Base-by-base conservation (phyloP, 306 rosid genomes). In the Cercis canadensis region DNA sequence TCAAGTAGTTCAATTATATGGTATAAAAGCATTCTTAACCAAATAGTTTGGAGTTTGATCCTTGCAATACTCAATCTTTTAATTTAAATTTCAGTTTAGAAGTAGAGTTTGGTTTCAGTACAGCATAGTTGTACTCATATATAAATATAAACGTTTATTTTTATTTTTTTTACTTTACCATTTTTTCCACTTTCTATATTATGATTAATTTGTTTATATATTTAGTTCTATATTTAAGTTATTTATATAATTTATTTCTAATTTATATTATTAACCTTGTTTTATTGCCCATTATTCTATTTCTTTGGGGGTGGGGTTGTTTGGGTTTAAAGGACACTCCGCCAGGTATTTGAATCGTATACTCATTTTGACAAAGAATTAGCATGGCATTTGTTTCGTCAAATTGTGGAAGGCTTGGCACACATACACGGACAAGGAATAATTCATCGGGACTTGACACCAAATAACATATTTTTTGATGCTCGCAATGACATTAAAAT, bases 361-460 rank as follows among this genome's bases (percentile, higher is more conserved):
- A 76, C 66, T 77, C 89, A 83, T 56, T 90, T 87, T 75, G 90
- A 90, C 85, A 86, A 93, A 88, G 94, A 84, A 75, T 54, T 49
- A 11, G 96, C 94, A 54, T 90, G 98, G 97, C 97, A 90, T 84
- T 74, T 81, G 57, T 85, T 87, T 79, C 97, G 96, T 71, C 98
- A 93, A 88, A 93, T 90, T 77, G 97, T 93, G 80, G 98, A 93
- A 81, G 98, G 98, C 69, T 82, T 93, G 88, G 96, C 76, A 65
- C 98, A 93, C 86, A 93, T 93, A 84, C 98, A 93, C 47, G 94
- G 90, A 59, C 97, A 93, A 67, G 98, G 98, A 83, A 93, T 93
- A 81, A 90, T 93, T 66, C 98, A 93, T 78, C 94, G 98, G 59
- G 98, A 93, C 80, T 86, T 93, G 69, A 93, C 98, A 39, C 98